A percentile compares a stretch with the other conserved stretches of the same genome.
Evolutionary conservation across 2,329 filamentous ascomycete genomes (phyloP).

Genomic region (Fusarium siculi): DNA sequence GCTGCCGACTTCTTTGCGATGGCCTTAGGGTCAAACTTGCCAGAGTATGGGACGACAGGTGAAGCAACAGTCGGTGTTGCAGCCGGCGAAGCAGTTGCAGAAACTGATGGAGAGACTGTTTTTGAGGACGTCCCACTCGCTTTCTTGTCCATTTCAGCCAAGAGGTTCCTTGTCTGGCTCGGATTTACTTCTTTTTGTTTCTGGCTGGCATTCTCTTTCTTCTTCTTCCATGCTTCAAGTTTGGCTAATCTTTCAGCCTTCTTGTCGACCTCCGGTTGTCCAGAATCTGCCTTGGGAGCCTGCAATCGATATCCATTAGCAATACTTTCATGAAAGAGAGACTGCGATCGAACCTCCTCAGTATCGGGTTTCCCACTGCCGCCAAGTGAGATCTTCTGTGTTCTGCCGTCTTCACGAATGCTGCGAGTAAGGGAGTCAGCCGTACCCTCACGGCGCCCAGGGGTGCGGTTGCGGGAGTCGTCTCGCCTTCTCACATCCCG

Average conservation of each 20-base stretch:
- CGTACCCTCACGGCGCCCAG: slow-evolving; percentile 74
- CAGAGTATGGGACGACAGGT: slow-evolving; percentile 71
- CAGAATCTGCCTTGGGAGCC: slow-evolving; percentile 58
- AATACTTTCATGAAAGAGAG: slow-evolving; percentile 20
- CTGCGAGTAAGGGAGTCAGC: slow-evolving; percentile 75
- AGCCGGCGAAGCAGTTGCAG: slow-evolving; percentile 62
- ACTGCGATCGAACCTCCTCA: slow-evolving; percentile 65
- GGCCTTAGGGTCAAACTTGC: slow-evolving; percentile 88
- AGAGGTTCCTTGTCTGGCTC: slow-evolving; percentile 72
- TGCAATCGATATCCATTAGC: slow-evolving; percentile 57
- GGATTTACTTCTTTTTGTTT: slow-evolving; percentile 76
- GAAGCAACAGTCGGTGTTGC: slow-evolving; percentile 58
- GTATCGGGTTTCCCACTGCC: slow-evolving; percentile 61
- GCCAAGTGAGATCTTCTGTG: slow-evolving; percentile 61
- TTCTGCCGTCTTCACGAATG: slow-evolving; percentile 72
- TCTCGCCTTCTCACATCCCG: slow-evolving; percentile 78
- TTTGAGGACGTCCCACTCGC: slow-evolving; percentile 59
- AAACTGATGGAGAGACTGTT: slow-evolving; percentile 61
- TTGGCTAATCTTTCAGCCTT: slow-evolving; percentile 84
- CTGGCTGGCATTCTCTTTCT: slow-evolving; percentile 79
- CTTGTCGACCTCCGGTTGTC: slow-evolving; percentile 74
- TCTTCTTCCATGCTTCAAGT: slow-evolving; percentile 92
- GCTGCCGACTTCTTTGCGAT: slow-evolving; percentile 82
- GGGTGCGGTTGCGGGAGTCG: slow-evolving; percentile 74
- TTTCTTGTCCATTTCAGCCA: slow-evolving; percentile 80